Percentiles rank a stretch among this genome's conserved stretches.
Conservation (phyloP, 164 flowering plant genomes). For the Protea cynaroides region DNA sequence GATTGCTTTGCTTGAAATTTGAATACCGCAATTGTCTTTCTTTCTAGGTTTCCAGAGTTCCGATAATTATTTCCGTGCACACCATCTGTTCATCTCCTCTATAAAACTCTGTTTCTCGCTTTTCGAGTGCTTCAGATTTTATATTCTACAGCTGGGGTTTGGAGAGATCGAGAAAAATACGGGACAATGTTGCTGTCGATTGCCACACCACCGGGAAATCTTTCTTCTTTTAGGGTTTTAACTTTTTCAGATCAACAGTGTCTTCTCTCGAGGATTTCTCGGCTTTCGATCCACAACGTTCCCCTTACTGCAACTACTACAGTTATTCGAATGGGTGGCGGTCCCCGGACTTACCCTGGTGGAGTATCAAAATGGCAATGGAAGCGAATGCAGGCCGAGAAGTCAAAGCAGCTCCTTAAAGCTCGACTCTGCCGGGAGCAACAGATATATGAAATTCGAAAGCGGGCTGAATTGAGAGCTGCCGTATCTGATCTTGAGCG, state of each 20-base stretch:
- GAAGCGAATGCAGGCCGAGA: slow-evolving; percentile 89
- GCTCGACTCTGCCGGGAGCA: slow-evolving; percentile 78
- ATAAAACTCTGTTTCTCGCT: too few relatives aligned
- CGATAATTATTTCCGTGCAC: too few relatives aligned
- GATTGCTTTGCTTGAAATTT: too few relatives aligned
- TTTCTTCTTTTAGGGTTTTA: slow-evolving; percentile 12
- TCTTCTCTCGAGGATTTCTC: not conserved
- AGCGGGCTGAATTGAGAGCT: slow-evolving; percentile 76
- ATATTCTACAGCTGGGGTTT: too few relatives aligned
- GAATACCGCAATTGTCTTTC: too few relatives aligned
- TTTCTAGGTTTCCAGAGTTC: too few relatives aligned
- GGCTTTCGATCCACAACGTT: slow-evolving; percentile 8
- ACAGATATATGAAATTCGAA: slow-evolving; percentile 88
- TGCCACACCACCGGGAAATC: slow-evolving; percentile 4
- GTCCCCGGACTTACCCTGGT: slow-evolving; percentile 81
- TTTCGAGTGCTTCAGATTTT: too few relatives aligned
- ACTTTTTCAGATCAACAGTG: not conserved
- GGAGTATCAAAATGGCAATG: slow-evolving; percentile 93
- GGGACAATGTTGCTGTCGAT: slow-evolving; percentile 1
- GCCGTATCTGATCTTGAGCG: slow-evolving; percentile 83
- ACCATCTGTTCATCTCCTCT: too few relatives aligned
- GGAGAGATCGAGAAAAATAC: too few relatives aligned
- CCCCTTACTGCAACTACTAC: slow-evolving; percentile 10
- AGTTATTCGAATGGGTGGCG: slow-evolving; percentile 77
- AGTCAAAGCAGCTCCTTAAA: slow-evolving; percentile 75